Evolutionary conservation across 176 grass and related monocot genomes (phyloP), one percentile per base, ranked within the genome.

Genomic region (Rhynchospora pubera): DNA sequence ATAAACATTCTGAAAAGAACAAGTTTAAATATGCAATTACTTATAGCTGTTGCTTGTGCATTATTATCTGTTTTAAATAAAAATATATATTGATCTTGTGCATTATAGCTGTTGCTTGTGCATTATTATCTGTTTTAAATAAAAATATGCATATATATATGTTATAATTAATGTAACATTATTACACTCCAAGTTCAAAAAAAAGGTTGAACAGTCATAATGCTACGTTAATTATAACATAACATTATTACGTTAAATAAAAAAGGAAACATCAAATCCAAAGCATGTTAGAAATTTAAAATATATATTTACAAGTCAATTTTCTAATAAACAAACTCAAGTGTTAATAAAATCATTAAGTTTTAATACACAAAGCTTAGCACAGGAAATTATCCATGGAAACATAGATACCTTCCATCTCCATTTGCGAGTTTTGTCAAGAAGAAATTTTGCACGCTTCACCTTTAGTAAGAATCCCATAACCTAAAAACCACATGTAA

Each of bases 391-490:
- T 79, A 79, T 61, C 50, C n/a, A 43, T 81, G 23, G 5, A 60
- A 82, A 21, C 32, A 86, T 59, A 22, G 57, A 62, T 83, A 97
- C 95, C 90, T 98, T 98, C 92, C 95, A 94, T 93, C 92, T 93
- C 95, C 92, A 94, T 55, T 93, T 98, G 22, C 92, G 85, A 51
- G 90, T 88, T 94, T 94, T 90, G 67, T 94, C 92, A 84, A 98
- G 85, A 79, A 94, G 83, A 79, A 93, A 98, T 63, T 98, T 98
- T 77, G 95, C 95, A 70, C 87, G 90, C 79, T 98, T 94, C 60
- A 98, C 92, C 87, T 98, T 98, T 44, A 94, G 84, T 79, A 98
- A 94, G 87, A 98, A 98, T 48, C 90, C 90, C 90, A 98, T 98
- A n/a, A 98, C 91, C 95, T 94, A 74, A 57, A 84, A 65, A 83